Percentiles rank a stretch among this genome's conserved stretches.
Evolutionary conservation across 83 land plant genomes (phyloP).

Genomic region (Picea engelmannii): DNA sequence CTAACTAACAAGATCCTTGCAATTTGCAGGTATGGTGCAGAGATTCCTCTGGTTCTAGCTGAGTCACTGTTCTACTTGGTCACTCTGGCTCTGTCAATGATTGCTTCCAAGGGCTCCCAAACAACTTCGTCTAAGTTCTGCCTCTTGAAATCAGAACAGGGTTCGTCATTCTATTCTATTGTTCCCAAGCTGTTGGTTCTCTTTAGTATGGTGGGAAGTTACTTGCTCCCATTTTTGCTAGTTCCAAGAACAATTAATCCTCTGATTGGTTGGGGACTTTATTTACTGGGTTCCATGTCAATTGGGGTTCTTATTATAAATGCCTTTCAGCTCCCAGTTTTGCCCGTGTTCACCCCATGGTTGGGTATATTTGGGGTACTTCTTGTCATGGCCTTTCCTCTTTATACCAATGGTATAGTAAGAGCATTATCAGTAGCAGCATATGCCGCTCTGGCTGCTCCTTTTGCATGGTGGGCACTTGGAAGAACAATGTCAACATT

Average conservation of each 20-base stretch:
- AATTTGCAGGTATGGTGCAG: conserved; percentile 70
- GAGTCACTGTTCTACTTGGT: conserved; percentile 59
- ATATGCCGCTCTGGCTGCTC: conserved; percentile 73
- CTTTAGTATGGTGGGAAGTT: conserved; percentile 66
- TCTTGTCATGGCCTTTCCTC: conserved; percentile 86
- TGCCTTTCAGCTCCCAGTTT: conserved; percentile 65
- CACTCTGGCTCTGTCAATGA: conserved; percentile 47
- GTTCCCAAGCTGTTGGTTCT: conserved; percentile 54
- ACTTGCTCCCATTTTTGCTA: conserved; percentile 71
- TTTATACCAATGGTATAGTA: conserved; percentile 73
- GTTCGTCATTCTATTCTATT: conserved; percentile 27
- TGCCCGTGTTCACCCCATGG: conserved; percentile 69
- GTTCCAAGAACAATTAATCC: conserved; percentile 89
- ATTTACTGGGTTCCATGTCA: conserved; percentile 72
- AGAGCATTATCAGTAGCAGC: conserved; percentile 65
- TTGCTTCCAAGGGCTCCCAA: conserved; percentile 34
- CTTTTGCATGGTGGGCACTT: conserved; percentile 60
- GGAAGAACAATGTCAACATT: conserved; percentile 31
- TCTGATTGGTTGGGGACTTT: conserved; percentile 82
- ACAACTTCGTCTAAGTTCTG: conserved; percentile 62
- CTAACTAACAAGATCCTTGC: background rate
- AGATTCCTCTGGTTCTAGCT: conserved; percentile 55
- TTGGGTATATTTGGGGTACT: conserved; percentile 68
- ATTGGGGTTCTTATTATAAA: conserved; percentile 46
- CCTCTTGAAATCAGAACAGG: conserved; percentile 53